Base-by-base conservation (phyloP, 129 eudicot genomes). In the Flaveria brownii region DNA sequence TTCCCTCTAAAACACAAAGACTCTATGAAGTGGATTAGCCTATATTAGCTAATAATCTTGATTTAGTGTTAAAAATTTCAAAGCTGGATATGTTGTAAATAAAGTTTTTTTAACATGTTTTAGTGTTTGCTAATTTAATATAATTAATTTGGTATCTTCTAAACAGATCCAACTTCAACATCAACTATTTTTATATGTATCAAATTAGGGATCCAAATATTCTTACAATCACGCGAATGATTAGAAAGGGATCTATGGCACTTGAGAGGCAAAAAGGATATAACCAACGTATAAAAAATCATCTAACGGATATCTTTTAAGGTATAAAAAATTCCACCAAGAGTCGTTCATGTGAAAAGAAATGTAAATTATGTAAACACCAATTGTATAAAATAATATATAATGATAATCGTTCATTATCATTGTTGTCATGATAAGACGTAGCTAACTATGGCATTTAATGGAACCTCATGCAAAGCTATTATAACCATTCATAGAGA, bases 201-300 rank as follows among this genome's bases (percentile, higher is more conserved):
- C 47, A 62, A 50, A 43, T 50, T 79, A 72, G 47, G 63, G 47
- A 79, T 72, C 68, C 73, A 61, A 33, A 52, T 49, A 61, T 61
- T 71, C 74, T 50, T 62, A 20, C 26, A 20, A 71, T 60, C 63
- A 59, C 39, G 64, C 77, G 12, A 47, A 23, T 49, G 65, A 50
- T 23, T 15, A 10, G 62, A 72, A 59, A 70, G 71, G 57, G 69
- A 61, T 20, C 11, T 60, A 18, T 63, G 52, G 50, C 80, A 75
- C 72, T 74, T 75, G 52, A 49, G 41, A 10, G 39, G 49, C 73
- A 49, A 64, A 47, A 76, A 64, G 73, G 72, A 70, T 70, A 70
- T 70, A 70, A 69, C 26, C 47, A 59, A 55, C 46, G 2, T 9
- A 45, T 28, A 73, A 68, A 78, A 16, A 69, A 70, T 47, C 6